Percentiles rank a stretch among this genome's conserved stretches.
Evolutionary conservation across 1,284 basidiomycete species (phyloP).

Genomic region (Heterobasidion irregulare): DNA sequence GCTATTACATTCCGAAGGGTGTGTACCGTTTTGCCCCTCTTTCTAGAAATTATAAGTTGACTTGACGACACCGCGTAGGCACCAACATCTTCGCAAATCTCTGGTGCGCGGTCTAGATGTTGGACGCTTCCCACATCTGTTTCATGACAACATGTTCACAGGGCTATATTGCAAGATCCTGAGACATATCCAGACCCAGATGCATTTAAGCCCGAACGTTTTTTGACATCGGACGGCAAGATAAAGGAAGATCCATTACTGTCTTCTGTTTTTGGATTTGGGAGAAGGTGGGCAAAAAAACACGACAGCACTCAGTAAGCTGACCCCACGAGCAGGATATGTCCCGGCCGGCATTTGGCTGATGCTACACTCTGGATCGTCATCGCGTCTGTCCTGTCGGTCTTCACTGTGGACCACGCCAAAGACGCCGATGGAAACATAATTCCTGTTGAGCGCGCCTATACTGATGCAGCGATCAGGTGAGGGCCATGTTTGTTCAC

Average conservation of each 20-base stretch:
- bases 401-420: constrained; percentile 1
- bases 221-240: constrained; percentile 11
- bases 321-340: constrained; percentile 2
- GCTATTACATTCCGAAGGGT: constrained; percentile 14
- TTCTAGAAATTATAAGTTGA: background rate
- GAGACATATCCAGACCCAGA: constrained; percentile 17
- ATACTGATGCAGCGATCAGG: background rate
- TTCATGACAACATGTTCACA: background rate
- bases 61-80: background rate
- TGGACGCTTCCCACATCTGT: background rate
- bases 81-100: constrained; percentile 9
- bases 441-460: background rate
- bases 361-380: constrained; percentile 10
- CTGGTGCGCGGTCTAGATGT: constrained; percentile 8
- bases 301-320: background rate
- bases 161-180: constrained; percentile 20
- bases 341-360: constrained; percentile 12
- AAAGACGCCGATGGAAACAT: constrained; percentile 2
- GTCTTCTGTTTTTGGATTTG: constrained; percentile 9
- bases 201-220: constrained; percentile 19
- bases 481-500: background rate
- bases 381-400: constrained; percentile 3
- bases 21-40: background rate
- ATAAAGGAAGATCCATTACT: constrained; percentile 12
- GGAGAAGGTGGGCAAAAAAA: constrained; percentile 1